Percentiles rank a stretch among this genome's conserved stretches.
These are phyloP conservation scores for Colletotrichum tanaceti DNA, from an alignment of 2,329 filamentous ascomycete genomes.

Conservation along the genomic window DNA sequence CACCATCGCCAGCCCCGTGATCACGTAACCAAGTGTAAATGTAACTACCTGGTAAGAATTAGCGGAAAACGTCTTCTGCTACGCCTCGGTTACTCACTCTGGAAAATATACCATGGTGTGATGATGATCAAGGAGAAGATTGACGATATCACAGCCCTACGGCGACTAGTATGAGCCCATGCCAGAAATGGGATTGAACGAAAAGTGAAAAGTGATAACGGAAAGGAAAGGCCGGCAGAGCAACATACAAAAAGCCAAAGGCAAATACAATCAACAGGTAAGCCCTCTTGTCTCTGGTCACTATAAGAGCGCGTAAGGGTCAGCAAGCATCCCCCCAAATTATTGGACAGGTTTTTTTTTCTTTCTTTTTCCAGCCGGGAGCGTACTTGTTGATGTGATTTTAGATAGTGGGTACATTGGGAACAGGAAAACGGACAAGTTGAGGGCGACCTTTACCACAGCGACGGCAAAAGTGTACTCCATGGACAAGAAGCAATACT, in stretches of 20 bases:
- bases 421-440: constrained; percentile 12
- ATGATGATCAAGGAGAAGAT: constrained; percentile 1
- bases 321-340: background rate
- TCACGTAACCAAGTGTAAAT: constrained; percentile 25
- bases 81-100: background rate
- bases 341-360: no score
- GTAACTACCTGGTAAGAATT: background rate
- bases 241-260: constrained; percentile 21
- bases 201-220: background rate
- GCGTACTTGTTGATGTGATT: constrained; percentile 20
- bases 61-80: accelerated
- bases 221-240: background rate
- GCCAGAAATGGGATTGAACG: background rate
- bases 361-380: no score
- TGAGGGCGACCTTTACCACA: background rate
- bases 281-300: background rate
- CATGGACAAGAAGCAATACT: background rate
- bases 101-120: background rate
- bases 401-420: constrained; percentile 22
- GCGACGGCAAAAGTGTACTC: constrained; percentile 6
- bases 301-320: background rate
- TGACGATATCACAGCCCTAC: constrained; percentile 21
- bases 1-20: constrained; percentile 20
- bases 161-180: background rate
- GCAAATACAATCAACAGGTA: constrained; percentile 6